Evolutionary conservation across 345 rosid species (phyloP), one percentile per base, ranked within the genome.

Genomic region (Carallia brachiata): DNA sequence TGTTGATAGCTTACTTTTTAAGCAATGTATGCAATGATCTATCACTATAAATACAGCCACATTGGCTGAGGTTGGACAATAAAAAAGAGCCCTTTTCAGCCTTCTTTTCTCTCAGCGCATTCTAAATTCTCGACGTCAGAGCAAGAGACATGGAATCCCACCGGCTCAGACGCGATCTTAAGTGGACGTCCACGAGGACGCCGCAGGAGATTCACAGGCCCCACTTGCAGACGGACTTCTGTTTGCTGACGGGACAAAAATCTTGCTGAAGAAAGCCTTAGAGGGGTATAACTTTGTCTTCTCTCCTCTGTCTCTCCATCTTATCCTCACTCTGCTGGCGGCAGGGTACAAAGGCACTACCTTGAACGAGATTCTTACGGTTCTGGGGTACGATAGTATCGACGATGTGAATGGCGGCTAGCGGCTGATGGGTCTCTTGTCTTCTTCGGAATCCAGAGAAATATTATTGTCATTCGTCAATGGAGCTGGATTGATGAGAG

Each of bases 261-360:
- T 64, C 23, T 28, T 71, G 34, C 13, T 64, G 6, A n/a, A 55
- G 54, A 16, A 64, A 54, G 52, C 37, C 2, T 39, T 40, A 23
- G 36, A 50, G 7, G 62, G 62, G 2, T 63, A 56, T 3, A 71
- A 64, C 34, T 71, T 71, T 44, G 63, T 56, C 47, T 54, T 54
- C 4, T 71, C 75, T 44, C 75, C 75, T 37, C 40, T 63, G 18
- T 55, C 69, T 15, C 4, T 71, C 31, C 69, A 40, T 40, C 6
- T 44, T 12, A 32, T 64, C 48, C 36, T 55, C n/a, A 54, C 57
- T 57, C 56, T 71, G 23, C 62, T 63, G 8, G 69, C 75, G 8
- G 69, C 53, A 0, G 75, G 75, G 15, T 31, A 64, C 7, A 71
- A 30, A 64, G 75, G 69, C 12, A 1, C 1, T 5, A 55, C 74